Base-by-base conservation (phyloP, 306 rosid species). In the Dalbergia cochinchinensis region DNA sequence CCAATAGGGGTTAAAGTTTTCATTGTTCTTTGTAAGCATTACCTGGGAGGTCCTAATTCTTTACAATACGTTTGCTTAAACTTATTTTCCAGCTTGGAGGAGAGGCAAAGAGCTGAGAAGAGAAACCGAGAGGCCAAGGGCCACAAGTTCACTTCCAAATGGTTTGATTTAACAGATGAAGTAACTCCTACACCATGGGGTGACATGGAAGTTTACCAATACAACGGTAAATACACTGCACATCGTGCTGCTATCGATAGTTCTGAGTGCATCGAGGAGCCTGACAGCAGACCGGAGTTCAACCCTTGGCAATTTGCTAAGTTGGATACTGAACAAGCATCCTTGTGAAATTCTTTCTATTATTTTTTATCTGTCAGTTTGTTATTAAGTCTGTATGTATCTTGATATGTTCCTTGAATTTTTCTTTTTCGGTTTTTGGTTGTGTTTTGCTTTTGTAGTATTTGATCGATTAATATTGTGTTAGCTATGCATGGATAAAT, bases 91-190 rank as follows among this genome's bases (percentile, higher is more conserved):
- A 92, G 95, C 72, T 75, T 92, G 87, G 97, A 92, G 84, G 97
- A 92, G 85, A 89, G 93, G 82, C 97, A 92, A 82, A 87, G 97
- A 80, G 88, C 85, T 1, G 97, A 92, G 85, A 92, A 89, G 86
- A 87, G 78, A 86, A 86, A 66, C 77, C 72, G 97, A 57, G 95
- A 87, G 80, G 88, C 80, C 3, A 85, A 80, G 65, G 86, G 69
- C 58, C 93, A 89, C 10, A 86, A 85, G 80, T 92, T 89, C 73
- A 76, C 73, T 60, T 85, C 97, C 18, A 90, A 82, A 76, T 92
- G 97, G 97, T 92, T 92, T 85, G 93, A 90, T 74, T 69, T 73
- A 31, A 89, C 97, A 57, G 85, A 83, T 8, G 97, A 92, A 82
- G 77, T 92, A 58, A 37, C 71, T 65, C 76, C 94, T 9, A 92